Percentiles rank a stretch among this genome's conserved stretches.
These are phyloP conservation scores for Penicillium sp. DNA, from an alignment of 2,329 filamentous ascomycete genomes.

Conservation along the genomic window DNA sequence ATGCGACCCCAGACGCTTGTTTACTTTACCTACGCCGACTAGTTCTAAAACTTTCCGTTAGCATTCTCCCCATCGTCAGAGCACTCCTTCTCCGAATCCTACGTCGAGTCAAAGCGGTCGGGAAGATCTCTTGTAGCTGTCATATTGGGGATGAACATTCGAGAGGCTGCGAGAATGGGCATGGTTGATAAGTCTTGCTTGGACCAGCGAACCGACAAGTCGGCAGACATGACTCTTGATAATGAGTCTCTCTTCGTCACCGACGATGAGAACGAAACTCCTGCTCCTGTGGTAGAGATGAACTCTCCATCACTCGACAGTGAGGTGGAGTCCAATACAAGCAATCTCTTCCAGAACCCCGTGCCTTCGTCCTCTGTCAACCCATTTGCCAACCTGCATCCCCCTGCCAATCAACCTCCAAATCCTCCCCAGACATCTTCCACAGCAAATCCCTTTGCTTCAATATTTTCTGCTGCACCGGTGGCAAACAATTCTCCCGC, in stretches of 20 bases:
- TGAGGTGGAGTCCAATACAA: not conserved
- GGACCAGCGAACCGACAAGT: slow-evolving; percentile 20
- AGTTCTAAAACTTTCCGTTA: slow-evolving; percentile 13
- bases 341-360: slow-evolving; percentile 6
- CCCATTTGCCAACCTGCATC: not conserved
- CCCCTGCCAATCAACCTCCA: not conserved
- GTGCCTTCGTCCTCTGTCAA: not conserved
- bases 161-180: slow-evolving; percentile 49
- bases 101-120: slow-evolving; percentile 60
- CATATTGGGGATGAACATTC: slow-evolving; percentile 56
- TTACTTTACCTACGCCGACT: not conserved
- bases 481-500: not conserved
- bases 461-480: slow-evolving; percentile 4
- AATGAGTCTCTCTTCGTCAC: slow-evolving; percentile 42
- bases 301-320: slow-evolving; percentile 5
- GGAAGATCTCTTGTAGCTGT: slow-evolving; percentile 56
- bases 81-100: slow-evolving; percentile 53
- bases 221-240: slow-evolving; percentile 22
- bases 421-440: slow-evolving; percentile 1
- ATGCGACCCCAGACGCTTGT: not conserved
- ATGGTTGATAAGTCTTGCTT: slow-evolving; percentile 49
- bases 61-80: slow-evolving; percentile 46
- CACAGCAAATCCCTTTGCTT: slow-evolving; percentile 16
- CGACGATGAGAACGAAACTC: slow-evolving; percentile 34
- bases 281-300: slow-evolving; percentile 21